Evolutionary conservation across 2,329 filamentous ascomycete genomes (phyloP), one percentile per base, ranked within the genome.

Genomic region (Passalora sequoiae): DNA sequence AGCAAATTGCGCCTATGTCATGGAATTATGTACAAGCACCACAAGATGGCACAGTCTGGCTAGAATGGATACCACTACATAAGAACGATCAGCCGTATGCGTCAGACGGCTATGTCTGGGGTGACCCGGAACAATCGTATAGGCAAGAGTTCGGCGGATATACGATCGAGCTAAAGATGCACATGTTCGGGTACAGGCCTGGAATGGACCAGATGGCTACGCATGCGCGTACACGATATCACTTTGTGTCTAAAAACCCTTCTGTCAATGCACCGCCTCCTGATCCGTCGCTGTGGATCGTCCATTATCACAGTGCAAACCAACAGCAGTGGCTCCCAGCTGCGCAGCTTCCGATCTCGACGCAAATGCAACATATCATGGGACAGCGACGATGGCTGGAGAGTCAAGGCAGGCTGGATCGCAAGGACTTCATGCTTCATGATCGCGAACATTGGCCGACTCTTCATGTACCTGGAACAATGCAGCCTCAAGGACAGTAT

Each of bases 341-440:
- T 15, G 76, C 76, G 28, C 74, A 81, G 54, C 77, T 91, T 13
- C 82, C 78, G 0, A 73, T 83, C 44, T 54, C 63, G 30, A 74
- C 77, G 36, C 78, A 80, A 20, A 72, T 77, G 31, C 80, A 82
- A 47, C 65, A 71, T 36, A 73, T 76, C 12, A 72, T 88, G 62
- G 73, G 76, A 45, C 77, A 80, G 56, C 73, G 80, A n/a, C 68
- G 69, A 38, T 75, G 74, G 57, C 65, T 86, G 72, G 67, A 84
- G 66, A 76, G 74, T 42, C 84, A 86, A 53, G 91, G 89, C 5
- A 85, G 89, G 57, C 81, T 95, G 32, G 78, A 83, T 44, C 83
- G 88, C 56, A 94, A 95, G 61, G 89, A 96, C 59, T 97, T 97
- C 62, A 94, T 96, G 83, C 75, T 97, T 15, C 81, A 86, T 38